These are phyloP conservation scores for Fusarium succisae DNA, from an alignment of 2,329 filamentous ascomycete species.

Conservation along the genomic window DNA sequence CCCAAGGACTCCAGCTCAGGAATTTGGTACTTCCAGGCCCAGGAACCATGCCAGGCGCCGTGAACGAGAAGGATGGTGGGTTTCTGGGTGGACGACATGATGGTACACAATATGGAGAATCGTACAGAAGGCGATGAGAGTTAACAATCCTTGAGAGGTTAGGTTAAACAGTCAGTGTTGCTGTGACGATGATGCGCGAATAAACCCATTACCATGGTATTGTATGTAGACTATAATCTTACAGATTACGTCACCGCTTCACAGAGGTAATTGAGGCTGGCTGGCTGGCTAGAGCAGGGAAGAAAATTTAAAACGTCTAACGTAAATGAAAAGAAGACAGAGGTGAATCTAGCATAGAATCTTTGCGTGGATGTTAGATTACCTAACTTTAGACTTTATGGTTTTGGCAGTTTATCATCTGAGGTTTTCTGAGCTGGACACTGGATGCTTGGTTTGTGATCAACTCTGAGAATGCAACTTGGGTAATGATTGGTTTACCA, in stretches of 20 bases:
- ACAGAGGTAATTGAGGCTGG: too few relatives aligned
- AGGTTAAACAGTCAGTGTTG: not conserved
- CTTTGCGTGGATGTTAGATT: too few relatives aligned
- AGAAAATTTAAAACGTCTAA: too few relatives aligned
- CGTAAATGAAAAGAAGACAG: rapidly evolving
- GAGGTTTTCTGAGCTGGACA: too few relatives aligned
- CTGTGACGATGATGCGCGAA: not conserved
- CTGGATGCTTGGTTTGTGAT: too few relatives aligned
- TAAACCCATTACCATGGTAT: not conserved
- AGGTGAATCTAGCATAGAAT: rapidly evolving
- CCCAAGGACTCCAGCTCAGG: not conserved
- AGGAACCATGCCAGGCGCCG: not conserved
- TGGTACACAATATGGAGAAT: not conserved
- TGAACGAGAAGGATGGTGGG: not conserved
- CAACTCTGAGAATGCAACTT: too few relatives aligned
- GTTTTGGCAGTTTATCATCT: too few relatives aligned
- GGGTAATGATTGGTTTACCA: too few relatives aligned
- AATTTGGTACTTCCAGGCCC: not conserved
- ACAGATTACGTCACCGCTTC: not conserved
- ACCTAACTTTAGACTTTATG: too few relatives aligned
- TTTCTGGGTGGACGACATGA: not conserved
- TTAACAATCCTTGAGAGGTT: rapidly evolving
- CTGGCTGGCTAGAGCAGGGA: not conserved
- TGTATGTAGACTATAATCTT: not conserved
- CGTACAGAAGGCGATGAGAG: rapidly evolving